These are phyloP conservation scores for Podaxis carcinomalis DNA, from an alignment of 768 basidiomycete genomes.

Conservation along the genomic window DNA sequence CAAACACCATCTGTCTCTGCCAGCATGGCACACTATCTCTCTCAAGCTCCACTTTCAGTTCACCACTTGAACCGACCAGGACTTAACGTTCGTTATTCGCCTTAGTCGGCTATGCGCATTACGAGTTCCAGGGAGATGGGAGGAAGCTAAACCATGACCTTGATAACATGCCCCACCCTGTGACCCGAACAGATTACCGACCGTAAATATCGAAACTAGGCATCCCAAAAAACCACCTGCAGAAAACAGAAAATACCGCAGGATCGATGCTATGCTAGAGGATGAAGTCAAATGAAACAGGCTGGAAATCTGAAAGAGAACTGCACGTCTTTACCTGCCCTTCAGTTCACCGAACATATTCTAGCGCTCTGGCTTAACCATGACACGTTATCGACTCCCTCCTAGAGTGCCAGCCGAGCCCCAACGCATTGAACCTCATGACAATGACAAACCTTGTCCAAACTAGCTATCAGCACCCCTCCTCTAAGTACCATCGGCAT, in stretches of 20 bases:
- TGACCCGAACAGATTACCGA: constrained; percentile 2
- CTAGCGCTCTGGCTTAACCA: constrained; percentile 13
- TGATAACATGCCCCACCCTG: background rate
- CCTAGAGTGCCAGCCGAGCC: constrained; percentile 27
- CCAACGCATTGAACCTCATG: constrained; percentile 20
- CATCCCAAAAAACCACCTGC: constrained; percentile 5
- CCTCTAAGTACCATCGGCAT: background rate
- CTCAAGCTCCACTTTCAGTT: background rate
- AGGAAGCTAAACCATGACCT: constrained; percentile 9
- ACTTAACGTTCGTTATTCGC: constrained; percentile 15
- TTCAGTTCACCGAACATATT: background rate
- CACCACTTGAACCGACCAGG: background rate
- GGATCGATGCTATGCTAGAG: background rate
- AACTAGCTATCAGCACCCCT: background rate
- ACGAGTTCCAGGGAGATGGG: constrained; percentile 1
- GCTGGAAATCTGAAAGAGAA: background rate
- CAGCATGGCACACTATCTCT: background rate
- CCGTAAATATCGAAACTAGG: background rate
- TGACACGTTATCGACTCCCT: constrained; percentile 12
- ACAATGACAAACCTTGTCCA: background rate
- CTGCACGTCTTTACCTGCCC: constrained; percentile 10
- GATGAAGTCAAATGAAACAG: constrained; percentile 5
- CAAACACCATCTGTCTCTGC: background rate
- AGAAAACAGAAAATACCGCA: constrained; percentile 1
- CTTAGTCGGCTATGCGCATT: constrained; percentile 13